Evolutionary conservation across 805 yeast species (phyloP).

Genomic region (Candida sakaeoensis): DNA sequence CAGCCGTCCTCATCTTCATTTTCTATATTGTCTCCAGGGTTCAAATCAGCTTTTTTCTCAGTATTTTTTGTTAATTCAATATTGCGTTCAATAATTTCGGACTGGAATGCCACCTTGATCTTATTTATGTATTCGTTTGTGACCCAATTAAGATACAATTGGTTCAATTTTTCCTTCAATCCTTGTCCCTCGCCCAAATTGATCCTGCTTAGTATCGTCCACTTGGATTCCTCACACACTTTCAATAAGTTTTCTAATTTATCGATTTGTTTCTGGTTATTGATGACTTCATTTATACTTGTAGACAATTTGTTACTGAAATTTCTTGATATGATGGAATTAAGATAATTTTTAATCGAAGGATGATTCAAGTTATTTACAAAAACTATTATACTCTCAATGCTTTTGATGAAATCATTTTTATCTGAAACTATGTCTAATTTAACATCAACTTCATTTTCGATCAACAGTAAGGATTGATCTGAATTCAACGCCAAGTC

Average conservation of each 20-base stretch:
- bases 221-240: constrained; percentile 11
- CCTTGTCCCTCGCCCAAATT: constrained; percentile 11
- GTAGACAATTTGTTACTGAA: constrained; percentile 28
- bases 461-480: not conserved
- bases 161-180: constrained; percentile 20
- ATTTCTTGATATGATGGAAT: constrained; percentile 25
- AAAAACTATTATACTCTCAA: constrained; percentile 25
- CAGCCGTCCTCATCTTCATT: constrained; percentile 1
- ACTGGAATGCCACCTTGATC: constrained; percentile 20
- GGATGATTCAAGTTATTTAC: constrained; percentile 23
- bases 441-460: not conserved
- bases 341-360: constrained; percentile 22
- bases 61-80: too few relatives aligned
- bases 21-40: constrained; percentile 1
- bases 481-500: constrained; percentile 3
- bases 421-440: not conserved
- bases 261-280: constrained; percentile 16
- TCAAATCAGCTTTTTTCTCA: not conserved
- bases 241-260: constrained; percentile 16
- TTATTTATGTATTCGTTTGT: constrained; percentile 29
- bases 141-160: constrained; percentile 28
- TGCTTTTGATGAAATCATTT: constrained; percentile 17
- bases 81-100: too few relatives aligned
- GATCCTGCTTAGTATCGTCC: constrained; percentile 14
- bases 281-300: constrained; percentile 22